phyloP scores from a whole-genome alignment of 2,329 filamentous ascomycete species.

The Clarireedia paspali region DNA sequence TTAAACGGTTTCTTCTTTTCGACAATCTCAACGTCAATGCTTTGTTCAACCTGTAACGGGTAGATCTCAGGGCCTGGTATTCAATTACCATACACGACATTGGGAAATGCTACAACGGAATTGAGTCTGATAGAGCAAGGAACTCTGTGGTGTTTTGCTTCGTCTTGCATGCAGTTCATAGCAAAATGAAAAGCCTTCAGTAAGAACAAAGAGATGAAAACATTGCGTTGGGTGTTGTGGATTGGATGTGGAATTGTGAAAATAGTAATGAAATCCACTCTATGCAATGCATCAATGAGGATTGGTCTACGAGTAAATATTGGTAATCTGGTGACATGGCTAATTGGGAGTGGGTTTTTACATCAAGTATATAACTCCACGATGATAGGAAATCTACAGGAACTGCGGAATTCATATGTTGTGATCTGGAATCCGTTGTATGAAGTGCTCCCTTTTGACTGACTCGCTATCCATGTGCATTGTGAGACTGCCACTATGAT shows the following conservation, averaged over 20 bases:
- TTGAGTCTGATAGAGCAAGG: conserved; percentile 24
- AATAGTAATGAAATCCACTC: neutral
- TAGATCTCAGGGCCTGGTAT: conserved; percentile 27
- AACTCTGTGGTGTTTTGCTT: conserved; percentile 28
- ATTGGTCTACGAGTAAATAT: neutral
- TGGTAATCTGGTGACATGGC: too few species aligned
- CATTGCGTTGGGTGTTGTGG: conserved; percentile 6
- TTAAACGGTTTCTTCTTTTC: conserved; percentile 20
- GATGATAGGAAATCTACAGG: too few species aligned
- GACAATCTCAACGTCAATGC: conserved; percentile 26
- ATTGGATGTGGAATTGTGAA: conserved; percentile 6
- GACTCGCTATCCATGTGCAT: too few species aligned
- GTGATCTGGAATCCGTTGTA: too few species aligned
- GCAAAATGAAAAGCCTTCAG: conserved; percentile 27
- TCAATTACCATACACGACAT: conserved; percentile 18
- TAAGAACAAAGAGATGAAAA: conserved; percentile 19
- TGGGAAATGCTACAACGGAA: conserved; percentile 24
- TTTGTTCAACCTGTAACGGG: conserved; percentile 27
- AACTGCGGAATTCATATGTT: too few species aligned
- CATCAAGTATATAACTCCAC: too few species aligned
- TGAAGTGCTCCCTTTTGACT: too few species aligned
- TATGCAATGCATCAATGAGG: neutral
- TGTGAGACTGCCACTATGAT: too few species aligned
- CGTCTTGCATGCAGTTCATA: conserved; percentile 28
- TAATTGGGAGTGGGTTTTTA: too few species aligned